Evolutionary conservation across 176 grass and related monocot genomes (phyloP), one percentile per base, ranked within the genome.

Genomic region (Oryza rufipogon): DNA sequence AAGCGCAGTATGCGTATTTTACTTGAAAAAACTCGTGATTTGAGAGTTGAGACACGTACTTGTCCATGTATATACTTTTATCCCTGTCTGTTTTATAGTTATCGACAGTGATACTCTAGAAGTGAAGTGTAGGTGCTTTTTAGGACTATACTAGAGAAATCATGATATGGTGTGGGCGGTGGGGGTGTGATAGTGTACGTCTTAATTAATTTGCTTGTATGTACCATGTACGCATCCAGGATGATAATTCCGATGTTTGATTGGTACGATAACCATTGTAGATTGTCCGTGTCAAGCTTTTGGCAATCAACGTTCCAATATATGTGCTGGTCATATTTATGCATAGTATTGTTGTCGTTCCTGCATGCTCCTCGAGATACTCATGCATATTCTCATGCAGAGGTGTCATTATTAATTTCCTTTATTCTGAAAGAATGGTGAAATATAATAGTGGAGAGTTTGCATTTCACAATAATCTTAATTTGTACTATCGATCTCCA

Each of bases 241-340:
- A 16, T 51, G 48, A 58, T 58, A 58, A 74, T 86, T 86, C 32
- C 70, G 16, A 86, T 86, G 77, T 28, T 25, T 67, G 77, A 86
- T 86, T 86, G 77, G 77, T 80, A 80, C 77, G 77, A 68, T 52
- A 48, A 11, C 72, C 14, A 17, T 56, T 49, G 52, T 33, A 33
- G 28, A 30, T 30, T 30, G 28, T 30, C 28, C 14, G 39, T 81
- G 77, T 33, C 61, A 81, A 58, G 15, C 14, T 51, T 41, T 52
- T 86, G 84, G 32, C 13, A 56, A 20, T 8, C 30, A 66, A 42
- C 84, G 73, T 86, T 65, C 70, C 33, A 22, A 66, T 67, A 33
- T 54, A 54, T 56, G 32, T 54, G 45, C 70, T 58, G 71, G 48
- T 64, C 71, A 68, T 51, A 17, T 56, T 17, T 20, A 20, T 6